A percentile compares a stretch with the other conserved stretches of the same genome.
Evolutionary conservation across 495 filamentous ascomycete species (phyloP).

Genomic region (Tricharina praecox): DNA sequence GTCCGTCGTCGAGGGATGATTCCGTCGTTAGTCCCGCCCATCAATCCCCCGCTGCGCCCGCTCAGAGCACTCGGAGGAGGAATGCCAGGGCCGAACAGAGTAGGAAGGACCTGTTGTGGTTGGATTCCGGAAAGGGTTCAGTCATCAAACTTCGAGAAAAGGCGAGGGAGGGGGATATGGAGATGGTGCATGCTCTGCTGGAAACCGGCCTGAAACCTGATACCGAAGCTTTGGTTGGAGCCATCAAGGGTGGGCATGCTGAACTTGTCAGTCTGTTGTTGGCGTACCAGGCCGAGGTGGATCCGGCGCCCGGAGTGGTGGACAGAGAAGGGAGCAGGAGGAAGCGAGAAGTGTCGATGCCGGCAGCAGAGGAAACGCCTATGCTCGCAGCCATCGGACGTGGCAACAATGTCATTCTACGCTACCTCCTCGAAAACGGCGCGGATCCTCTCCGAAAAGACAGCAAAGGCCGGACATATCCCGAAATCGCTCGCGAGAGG

Average conservation of each 20-base stretch:
- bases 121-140: constrained; percentile 35
- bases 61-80: constrained; percentile 33
- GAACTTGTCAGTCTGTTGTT: constrained; percentile 71
- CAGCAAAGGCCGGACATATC: constrained; percentile 62
- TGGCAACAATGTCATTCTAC: constrained; percentile 66
- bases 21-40: constrained; percentile 49
- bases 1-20: constrained; percentile 45
- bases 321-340: constrained; percentile 17
- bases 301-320: constrained; percentile 46
- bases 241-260: constrained; percentile 81
- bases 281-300: constrained; percentile 66
- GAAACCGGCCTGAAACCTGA: constrained; percentile 33
- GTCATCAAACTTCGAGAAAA: constrained; percentile 60
- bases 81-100: constrained; percentile 43
- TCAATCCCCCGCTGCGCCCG: constrained; percentile 34
- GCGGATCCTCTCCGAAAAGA: constrained; percentile 28
- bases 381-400: constrained; percentile 89
- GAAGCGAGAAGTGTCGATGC: constrained; percentile 27
- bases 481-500: constrained; percentile 64
- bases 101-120: constrained; percentile 44
- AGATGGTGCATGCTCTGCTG: constrained; percentile 25
- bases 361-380: constrained; percentile 56
- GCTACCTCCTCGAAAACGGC: constrained; percentile 44
- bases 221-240: constrained; percentile 69
- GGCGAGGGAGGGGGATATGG: constrained; percentile 64